Evolutionary conservation across 73 alveolate species (phyloP), one percentile per base, ranked within the genome.

Genomic region (Paraurostyla sp.): DNA sequence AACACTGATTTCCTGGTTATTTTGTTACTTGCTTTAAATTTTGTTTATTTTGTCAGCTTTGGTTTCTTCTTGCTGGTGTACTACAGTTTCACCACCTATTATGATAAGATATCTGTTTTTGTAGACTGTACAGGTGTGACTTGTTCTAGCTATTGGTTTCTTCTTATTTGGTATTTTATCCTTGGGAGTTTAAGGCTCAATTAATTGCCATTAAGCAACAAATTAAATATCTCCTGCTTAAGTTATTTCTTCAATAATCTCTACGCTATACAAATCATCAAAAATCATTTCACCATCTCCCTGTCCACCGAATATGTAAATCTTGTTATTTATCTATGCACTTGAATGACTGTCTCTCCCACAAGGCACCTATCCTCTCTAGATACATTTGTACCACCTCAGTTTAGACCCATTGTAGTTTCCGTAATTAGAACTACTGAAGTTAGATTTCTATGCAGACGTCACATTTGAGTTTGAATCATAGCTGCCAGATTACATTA

Each of bases 321-420:
- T 46, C 42, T 68, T 60, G 46, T 83, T 60, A 54, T 68, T 83
- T 11, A 75, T 38, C 42, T 33, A 43, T 13, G 87, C 78, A 25
- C 85, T 23, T 33, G 95, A 76, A 62, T 90, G 95, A 42, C 84
- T 49, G 48, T 90, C 95, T 71, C 95, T 62, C 9, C 83, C 91
- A 16, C 56, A 27, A 6, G 91, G 91, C 20, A 81, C 30, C 18
- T 56, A 51, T 0, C 91, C 91, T 58, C 82, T 38, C 27, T 81
- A 23, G 30, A 41, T 40, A 36, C 91, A 81, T 59, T 57, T 81
- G 59, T 56, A 58, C 91, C 91, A 81, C 22, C 82, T 25, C 6
- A 81, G 83, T 27, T 51, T 23, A n/a, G n/a, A n/a, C n/a, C n/a
- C n/a, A n/a, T n/a, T n/a, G n/a, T n/a, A n/a, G n/a, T n/a, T n/a